Evolutionary conservation across 169 alveolate species (phyloP), one percentile per base, ranked within the genome.

Genomic region (Plasmodium inui): DNA sequence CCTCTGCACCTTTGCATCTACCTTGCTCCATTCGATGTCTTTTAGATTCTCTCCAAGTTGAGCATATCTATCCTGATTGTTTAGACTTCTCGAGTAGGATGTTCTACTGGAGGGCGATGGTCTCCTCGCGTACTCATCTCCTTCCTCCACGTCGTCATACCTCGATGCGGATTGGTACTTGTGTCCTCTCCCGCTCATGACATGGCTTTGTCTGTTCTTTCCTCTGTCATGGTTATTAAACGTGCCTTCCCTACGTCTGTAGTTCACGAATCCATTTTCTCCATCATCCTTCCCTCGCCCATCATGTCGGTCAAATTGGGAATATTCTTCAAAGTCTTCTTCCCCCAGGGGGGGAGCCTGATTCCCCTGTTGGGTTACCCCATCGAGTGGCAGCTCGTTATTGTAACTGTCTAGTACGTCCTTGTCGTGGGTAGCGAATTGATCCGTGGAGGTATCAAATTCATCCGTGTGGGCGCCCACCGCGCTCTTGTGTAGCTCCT

Each of bases 1-100:
- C 83, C 96, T 96, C 74, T 95, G 95, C 37, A 95, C 96, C 57
- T 95, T 96, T 76, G 94, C 79, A 14, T 95, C 88, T 37, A 91
- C 92, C 41, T 81, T 94, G 76, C 82, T 76, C 97, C 97, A 96
- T 71, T 96, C 95, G 4, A 96, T 92, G 14, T 50, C 92, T 53
- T 95, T 84, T 41, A 96, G 91, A 39, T 78, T 67, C 73, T 71
- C 84, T 41, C 95, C 95, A 9, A 92, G 76, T 19, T 82, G 50
- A 30, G 70, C 50, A 44, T 92, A 92, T 12, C 93, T 76, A 78
- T 89, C 94, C 14, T 81, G 32, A 5, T 28, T 57, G 71, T 55
- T 44, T 67, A 90, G 32, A 26, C 34, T 74, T 74, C 93, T 73
- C 30, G 83, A 73, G 61, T 85, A 73, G 12, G 41, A 57, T 57